Base-by-base conservation (phyloP, 345 rosid genomes). In the Populus pruinosa region DNA sequence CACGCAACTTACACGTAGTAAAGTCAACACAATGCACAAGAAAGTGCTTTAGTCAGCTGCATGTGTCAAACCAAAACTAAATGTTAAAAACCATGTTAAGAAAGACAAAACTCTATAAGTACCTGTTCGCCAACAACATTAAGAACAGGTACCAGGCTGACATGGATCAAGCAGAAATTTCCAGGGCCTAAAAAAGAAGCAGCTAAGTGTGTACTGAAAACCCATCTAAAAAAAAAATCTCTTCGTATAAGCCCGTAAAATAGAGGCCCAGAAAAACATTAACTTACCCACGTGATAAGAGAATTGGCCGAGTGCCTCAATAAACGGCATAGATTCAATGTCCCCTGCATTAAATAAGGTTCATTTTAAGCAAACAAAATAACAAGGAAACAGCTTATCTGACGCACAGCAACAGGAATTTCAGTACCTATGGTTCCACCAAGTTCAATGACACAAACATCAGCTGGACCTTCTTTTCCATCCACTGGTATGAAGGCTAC, bases 111-210 rank as follows among this genome's bases (percentile, higher is more conserved):
- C 21, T 63, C 39, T 63, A 71, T 16, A 62, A 9, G 65, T 81
- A 92, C 99, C 95, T 92, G 99, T 84, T 96, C 99, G 41, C 99
- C 99, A 65, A 96, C 99, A 70, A 91, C 98, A 85, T 85, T 92
- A 70, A 96, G 78, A 68, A 96, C 98, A 76, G 99, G 99, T 63
- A 96, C 97, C 77, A 96, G 96, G 85, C 99, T 96, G 82, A 96
- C 98, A 86, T 96, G 99, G 82, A 96, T 83, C 88, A 96, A 83
- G 89, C 98, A 96, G 72, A 96, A 94, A 75, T 96, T 96, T 9
- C 90, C 98, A 78, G 85, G 72, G 33, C 99, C 99, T 96, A 83
- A 61, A 72, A 71, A 83, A 74, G 44, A 76, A 79, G 81, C 71
- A 82, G 66, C 49, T 16, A 49, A 55, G 25, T 23, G n/a, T n/a